phyloP scores from a whole-genome alignment of 2,329 filamentous ascomycete genomes.

The Alternaria gansuensis region DNA sequence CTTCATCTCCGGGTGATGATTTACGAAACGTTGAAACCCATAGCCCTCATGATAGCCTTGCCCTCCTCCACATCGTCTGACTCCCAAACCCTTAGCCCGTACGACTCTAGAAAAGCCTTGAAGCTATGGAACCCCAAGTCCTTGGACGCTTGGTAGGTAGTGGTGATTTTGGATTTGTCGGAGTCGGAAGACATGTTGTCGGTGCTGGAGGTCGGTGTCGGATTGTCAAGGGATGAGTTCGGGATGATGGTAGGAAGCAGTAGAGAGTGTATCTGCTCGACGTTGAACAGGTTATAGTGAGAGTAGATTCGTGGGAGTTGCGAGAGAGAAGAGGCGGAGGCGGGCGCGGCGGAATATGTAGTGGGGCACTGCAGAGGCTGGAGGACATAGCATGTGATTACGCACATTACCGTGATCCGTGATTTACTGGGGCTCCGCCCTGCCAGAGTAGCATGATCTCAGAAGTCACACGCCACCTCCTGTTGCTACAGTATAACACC shows the following conservation, averaged over 20 bases:
- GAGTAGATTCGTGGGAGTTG: not conserved
- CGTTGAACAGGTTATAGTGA: too few relatives aligned
- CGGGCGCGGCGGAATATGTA: not conserved
- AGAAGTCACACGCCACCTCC: not conserved
- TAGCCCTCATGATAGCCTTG: constrained; percentile 31
- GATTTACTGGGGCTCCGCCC: not conserved
- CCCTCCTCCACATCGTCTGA: constrained; percentile 33
- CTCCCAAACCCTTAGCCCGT: constrained; percentile 23
- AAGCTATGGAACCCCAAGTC: constrained; percentile 28
- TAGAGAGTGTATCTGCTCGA: too few relatives aligned
- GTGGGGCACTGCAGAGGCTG: constrained; percentile 2
- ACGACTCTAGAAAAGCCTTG: constrained; percentile 27
- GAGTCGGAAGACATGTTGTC: constrained; percentile 12
- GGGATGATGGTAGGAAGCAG: not conserved
- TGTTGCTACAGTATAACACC: constrained; percentile 4
- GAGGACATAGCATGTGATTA: constrained; percentile 5
- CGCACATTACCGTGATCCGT: constrained; percentile 58
- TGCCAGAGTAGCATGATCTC: not conserved
- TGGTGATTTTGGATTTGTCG: constrained; percentile 17
- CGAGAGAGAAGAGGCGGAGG: not conserved
- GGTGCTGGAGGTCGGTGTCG: not conserved
- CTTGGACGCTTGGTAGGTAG: constrained; percentile 23
- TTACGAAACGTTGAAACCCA: constrained; percentile 28
- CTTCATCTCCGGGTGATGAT: not conserved
- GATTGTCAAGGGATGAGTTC: not conserved